Conservation (phyloP, 2,329 filamentous ascomycete species). For the Fusarium haematococcum region DNA sequence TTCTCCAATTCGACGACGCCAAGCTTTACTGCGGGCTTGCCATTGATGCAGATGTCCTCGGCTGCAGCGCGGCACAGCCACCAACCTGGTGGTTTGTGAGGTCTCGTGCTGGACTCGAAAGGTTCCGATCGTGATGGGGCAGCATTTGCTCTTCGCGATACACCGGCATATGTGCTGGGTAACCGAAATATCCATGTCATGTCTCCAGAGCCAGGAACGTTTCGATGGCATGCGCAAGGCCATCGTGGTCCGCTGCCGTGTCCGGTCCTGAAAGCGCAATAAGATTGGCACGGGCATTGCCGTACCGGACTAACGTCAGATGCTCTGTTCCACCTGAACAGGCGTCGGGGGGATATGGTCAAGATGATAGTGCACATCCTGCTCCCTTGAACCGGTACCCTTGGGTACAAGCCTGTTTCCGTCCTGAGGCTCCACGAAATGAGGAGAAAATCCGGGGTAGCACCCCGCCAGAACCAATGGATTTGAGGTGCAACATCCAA, state of each 20-base stretch:
- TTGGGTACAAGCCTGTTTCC: not conserved
- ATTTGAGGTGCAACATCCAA: not conserved
- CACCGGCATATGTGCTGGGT: not conserved
- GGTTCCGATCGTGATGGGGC: not conserved
- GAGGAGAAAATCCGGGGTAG: conserved; percentile 16
- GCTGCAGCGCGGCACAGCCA: conserved; percentile 8
- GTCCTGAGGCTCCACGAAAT: conserved; percentile 10
- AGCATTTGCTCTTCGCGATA: not conserved
- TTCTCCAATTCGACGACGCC: conserved; percentile 10
- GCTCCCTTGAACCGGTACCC: conserved; percentile 2
- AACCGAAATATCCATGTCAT: not conserved
- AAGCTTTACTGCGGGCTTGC: not conserved
- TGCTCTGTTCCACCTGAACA: not conserved
- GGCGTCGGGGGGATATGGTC: not conserved
- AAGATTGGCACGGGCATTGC: conserved; percentile 1
- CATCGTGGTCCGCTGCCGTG: not conserved
- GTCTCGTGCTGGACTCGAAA: not conserved
- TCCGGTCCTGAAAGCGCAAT: not conserved
- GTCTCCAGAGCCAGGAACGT: not conserved
- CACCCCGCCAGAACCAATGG: not conserved
- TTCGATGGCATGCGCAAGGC: not conserved
- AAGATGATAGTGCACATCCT: not conserved
- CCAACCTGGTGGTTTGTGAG: not conserved
- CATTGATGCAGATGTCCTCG: conserved; percentile 3
- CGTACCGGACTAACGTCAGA: not conserved